A percentile compares a stretch with the other conserved stretches of the same genome.
Evolutionary conservation across 1,284 basidiomycete species (phyloP).

Genomic region (Porodaedalea pini): DNA sequence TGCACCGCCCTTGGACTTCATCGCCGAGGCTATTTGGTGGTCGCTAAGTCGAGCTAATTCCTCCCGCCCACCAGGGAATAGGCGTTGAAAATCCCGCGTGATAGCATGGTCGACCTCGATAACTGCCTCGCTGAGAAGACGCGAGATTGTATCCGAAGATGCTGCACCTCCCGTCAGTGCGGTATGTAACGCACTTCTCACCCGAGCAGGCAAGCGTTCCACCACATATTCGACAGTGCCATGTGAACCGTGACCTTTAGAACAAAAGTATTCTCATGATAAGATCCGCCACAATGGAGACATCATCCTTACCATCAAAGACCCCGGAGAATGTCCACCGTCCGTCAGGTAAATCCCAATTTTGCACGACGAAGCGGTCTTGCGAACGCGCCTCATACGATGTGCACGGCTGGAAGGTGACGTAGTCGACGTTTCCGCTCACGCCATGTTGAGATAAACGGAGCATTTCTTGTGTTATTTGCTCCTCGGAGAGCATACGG

Average conservation of each 20-base stretch:
- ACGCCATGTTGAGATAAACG: constrained; percentile 33
- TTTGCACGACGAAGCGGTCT: constrained; percentile 51
- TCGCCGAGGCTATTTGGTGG: constrained; percentile 28
- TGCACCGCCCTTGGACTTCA: constrained; percentile 26
- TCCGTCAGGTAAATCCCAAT: constrained; percentile 52
- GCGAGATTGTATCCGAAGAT: constrained; percentile 39
- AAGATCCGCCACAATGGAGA: constrained; percentile 9
- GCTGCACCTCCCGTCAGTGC: constrained; percentile 33
- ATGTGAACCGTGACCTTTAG: constrained; percentile 57
- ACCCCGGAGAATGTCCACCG: constrained; percentile 57
- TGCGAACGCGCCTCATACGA: constrained; percentile 46
- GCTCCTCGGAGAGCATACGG: constrained; percentile 45
- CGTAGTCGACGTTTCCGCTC: constrained; percentile 41
- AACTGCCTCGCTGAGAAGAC: constrained; percentile 40
- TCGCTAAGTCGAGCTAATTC: constrained; percentile 26
- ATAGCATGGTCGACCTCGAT: constrained; percentile 42
- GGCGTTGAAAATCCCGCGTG: constrained; percentile 40
- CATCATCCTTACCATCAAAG: constrained; percentile 49
- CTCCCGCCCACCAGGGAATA: constrained; percentile 39
- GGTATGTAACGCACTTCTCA: constrained; percentile 41
- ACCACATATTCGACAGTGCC: constrained; percentile 53
- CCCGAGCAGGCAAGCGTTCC: constrained; percentile 41
- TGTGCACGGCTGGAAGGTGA: constrained; percentile 59
- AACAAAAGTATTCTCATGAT: constrained; percentile 13
- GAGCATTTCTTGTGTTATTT: constrained; percentile 44